phyloP scores from a whole-genome alignment of 345 rosid genomes.

The Pugionium dolabratum region DNA sequence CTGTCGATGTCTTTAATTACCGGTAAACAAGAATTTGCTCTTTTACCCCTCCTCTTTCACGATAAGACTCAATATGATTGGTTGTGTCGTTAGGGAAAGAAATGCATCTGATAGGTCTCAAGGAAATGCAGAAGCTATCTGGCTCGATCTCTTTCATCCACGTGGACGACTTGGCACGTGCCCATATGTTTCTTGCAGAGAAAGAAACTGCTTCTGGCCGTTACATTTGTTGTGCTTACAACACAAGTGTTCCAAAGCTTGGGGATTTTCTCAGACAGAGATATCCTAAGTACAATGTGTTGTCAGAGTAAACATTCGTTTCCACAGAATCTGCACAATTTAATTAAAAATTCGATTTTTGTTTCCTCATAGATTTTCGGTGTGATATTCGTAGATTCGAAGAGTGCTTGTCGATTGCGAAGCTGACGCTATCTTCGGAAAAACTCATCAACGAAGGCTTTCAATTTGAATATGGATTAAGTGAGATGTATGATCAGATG shows the following conservation, averaged over 20 bases:
- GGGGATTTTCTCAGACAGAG: constrained; percentile 60
- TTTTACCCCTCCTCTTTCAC: not conserved
- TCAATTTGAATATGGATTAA: constrained; percentile 62
- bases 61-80: not conserved
- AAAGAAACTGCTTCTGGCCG: constrained; percentile 82
- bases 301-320: constrained; percentile 60
- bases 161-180: constrained; percentile 77
- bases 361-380: not conserved
- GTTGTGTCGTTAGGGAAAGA: constrained; percentile 57
- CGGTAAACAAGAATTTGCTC: constrained; percentile 42
- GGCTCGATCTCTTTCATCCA: constrained; percentile 80
- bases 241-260: constrained; percentile 66
- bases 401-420: constrained; percentile 59
- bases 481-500: constrained; percentile 74
- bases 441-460: constrained; percentile 76
- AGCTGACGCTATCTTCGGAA: constrained; percentile 63
- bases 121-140: constrained; percentile 85
- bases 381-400: constrained; percentile 54
- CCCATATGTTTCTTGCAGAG: constrained; percentile 81
- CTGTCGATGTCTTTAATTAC: constrained; percentile 64
- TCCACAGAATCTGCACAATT: not conserved
- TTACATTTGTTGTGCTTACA: constrained; percentile 65
- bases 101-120: constrained; percentile 54
- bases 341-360: not conserved
- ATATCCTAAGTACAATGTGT: constrained; percentile 64